These are phyloP conservation scores for Endocarpon pusillum DNA, from an alignment of 495 filamentous ascomycete species.

Conservation along the genomic window DNA sequence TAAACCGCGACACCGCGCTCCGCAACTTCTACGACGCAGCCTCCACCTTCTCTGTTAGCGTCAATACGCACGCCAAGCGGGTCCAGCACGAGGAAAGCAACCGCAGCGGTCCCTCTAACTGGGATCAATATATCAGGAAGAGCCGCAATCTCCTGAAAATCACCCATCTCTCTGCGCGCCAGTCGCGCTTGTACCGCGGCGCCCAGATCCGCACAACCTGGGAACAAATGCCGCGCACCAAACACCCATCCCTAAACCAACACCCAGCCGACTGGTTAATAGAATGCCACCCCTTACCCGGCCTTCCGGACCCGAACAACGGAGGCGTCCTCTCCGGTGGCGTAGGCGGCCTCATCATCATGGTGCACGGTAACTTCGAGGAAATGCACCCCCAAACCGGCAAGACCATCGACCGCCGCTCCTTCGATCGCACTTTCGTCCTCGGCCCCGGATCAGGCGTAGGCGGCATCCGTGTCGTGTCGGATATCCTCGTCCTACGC, in stretches of 20 bases:
- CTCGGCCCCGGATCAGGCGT: slow-evolving; percentile 54
- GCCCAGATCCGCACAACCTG: slow-evolving; percentile 48
- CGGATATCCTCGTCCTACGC: slow-evolving; percentile 58
- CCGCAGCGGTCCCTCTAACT: slow-evolving; percentile 27
- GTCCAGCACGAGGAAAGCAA: slow-evolving; percentile 18
- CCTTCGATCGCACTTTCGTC: slow-evolving; percentile 74
- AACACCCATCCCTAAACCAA: slow-evolving; percentile 48
- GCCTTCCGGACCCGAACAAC: slow-evolving; percentile 52
- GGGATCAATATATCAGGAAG: slow-evolving; percentile 60
- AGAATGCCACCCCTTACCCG: slow-evolving; percentile 62
- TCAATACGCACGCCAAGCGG: slow-evolving; percentile 47
- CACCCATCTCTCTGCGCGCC: slow-evolving; percentile 35
- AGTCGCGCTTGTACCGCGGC: slow-evolving; percentile 49
- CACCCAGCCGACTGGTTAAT: slow-evolving; percentile 56
- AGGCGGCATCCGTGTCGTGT: slow-evolving; percentile 56
- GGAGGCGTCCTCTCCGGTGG: slow-evolving; percentile 43
- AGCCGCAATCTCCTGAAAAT: slow-evolving; percentile 69
- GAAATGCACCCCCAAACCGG: slow-evolving; percentile 41
- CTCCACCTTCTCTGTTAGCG: slow-evolving; percentile 61
- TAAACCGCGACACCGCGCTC: slow-evolving; percentile 42
- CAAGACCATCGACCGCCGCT: slow-evolving; percentile 41
- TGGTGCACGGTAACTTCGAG: slow-evolving; percentile 67
- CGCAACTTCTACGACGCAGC: slow-evolving; percentile 56
- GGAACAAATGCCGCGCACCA: slow-evolving; percentile 51
- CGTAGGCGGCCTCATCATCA: slow-evolving; percentile 64